Evolutionary conservation across 495 filamentous ascomycete species (phyloP), one percentile per base, ranked within the genome.

Genomic region (Letharia lupina): DNA sequence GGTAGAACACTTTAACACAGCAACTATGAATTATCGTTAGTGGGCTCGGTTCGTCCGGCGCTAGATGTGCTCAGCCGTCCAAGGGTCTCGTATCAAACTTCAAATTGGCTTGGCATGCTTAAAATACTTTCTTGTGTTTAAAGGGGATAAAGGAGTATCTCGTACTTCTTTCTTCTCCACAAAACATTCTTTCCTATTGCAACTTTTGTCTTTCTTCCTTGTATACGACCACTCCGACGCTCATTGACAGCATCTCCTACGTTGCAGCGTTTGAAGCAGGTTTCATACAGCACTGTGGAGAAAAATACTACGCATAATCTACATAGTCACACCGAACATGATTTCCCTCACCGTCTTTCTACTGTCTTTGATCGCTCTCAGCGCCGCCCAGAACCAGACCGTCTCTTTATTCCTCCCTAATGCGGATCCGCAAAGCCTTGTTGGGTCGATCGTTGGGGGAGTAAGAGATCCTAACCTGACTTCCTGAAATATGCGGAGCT

Each of bases 371-470:
- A 23, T 61, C 20, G 64, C 64, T 13, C n/a, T 61, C 41, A 13
- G 64, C 37, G 45, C 23, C n/a, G 47, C 64, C 31, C 64, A 66
- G 28, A 61, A 18, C 35, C 31, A 37, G 4, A 42, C 39, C 11
- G 58, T 44, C 58, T 41, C 44, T 9, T 23, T 64, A 0, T 64
- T 64, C n/a, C 8, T 64, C 3, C 62, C 44, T 6, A 8, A 37
- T 33, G 44, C 48, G n/a, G 39, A 61, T 18, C 0, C 10, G 23
- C 37, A 47, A 39, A 64, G 62, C 39, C 16, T 66, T 23, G 59
- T 61, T 35, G 64, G 35, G 44, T 66, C 64, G 13, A 54, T 66
- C 1, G 64, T 44, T 41, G 64, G 64, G 10, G 47, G 42, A 35
- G 64, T 66, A 54, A 37, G 64, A 12, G 2, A 61, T 23, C 16